Evolutionary conservation across 139 green algal genomes (phyloP).

Genomic region (Chlorella ohadii): DNA sequence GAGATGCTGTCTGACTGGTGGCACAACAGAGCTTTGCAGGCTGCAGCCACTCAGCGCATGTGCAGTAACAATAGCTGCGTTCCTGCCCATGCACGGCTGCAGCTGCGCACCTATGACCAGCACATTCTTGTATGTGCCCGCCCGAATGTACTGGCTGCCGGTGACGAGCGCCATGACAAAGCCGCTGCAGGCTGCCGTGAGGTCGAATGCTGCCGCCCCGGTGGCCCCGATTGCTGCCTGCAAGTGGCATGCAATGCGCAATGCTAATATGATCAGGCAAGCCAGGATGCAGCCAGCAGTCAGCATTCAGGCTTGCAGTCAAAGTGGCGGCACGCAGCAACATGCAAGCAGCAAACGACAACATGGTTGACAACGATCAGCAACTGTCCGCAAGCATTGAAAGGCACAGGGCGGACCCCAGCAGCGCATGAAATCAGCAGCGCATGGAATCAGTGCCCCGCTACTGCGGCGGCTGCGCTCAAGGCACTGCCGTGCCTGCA

Average conservation of each 20-base stretch:
- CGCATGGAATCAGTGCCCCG: too few relatives aligned
- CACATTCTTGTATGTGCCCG: constrained; percentile 56
- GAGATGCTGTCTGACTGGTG: too few relatives aligned
- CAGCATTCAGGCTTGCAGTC: neutral
- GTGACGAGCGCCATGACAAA: constrained; percentile 97
- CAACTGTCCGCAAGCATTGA: too few relatives aligned
- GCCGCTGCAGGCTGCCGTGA: constrained; percentile 97
- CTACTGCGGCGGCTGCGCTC: neutral
- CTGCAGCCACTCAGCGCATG: too few relatives aligned
- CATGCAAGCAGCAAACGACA: neutral
- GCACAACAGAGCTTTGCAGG: too few relatives aligned
- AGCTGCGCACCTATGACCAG: constrained; percentile 13
- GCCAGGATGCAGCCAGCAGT: neutral
- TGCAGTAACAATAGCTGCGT: too few relatives aligned
- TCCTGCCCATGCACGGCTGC: too few relatives aligned
- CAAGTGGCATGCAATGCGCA: too few relatives aligned
- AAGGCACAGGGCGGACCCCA: too few relatives aligned
- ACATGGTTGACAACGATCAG: too few relatives aligned
- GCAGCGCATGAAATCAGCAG: neutral
- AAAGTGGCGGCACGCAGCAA: too few relatives aligned
- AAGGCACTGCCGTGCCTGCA: constrained; percentile 33
- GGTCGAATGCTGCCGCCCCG: constrained; percentile 91
- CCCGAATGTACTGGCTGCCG: constrained; percentile 84
- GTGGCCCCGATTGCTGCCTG: constrained; percentile 86
- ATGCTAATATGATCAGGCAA: too few relatives aligned